Percentiles rank a stretch among this genome's conserved stretches.
phyloP scores from a whole-genome alignment of 257 asterid species.

The Solanum gracilifrons region DNA sequence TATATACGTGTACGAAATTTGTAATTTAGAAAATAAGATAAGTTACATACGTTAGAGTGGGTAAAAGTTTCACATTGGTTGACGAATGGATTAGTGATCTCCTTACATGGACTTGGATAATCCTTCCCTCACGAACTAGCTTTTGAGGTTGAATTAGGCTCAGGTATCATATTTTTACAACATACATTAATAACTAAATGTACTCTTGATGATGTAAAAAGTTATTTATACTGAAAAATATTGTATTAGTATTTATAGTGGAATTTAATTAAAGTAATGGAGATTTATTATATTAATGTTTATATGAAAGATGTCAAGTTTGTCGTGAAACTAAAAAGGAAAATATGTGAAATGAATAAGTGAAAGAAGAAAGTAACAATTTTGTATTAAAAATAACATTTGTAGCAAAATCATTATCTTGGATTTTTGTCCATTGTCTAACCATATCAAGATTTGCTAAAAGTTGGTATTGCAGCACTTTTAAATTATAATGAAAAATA shows the following conservation, averaged over 20 bases:
- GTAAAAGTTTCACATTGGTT: no score
- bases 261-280: neutral
- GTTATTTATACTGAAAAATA: neutral
- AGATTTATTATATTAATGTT: neutral
- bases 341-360: neutral
- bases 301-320: neutral
- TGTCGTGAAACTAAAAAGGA: neutral
- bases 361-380: neutral
- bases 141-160: neutral
- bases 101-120: neutral
- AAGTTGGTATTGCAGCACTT: conserved; percentile 21
- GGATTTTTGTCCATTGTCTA: conserved; percentile 10
- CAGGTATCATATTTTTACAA: no score
- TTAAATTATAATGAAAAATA: conserved; percentile 9
- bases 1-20: neutral
- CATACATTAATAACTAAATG: neutral
- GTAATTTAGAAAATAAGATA: no score
- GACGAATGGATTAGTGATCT: neutral
- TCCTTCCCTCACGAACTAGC: no score
- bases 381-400: neutral
- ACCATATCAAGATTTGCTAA: conserved; percentile 11
- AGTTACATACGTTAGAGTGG: neutral
- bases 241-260: neutral
- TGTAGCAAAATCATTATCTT: neutral
- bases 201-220: neutral